Evolutionary conservation across 1,284 basidiomycete species (phyloP), one percentile per base, ranked within the genome.

Genomic region (Malassezia dermatis): DNA sequence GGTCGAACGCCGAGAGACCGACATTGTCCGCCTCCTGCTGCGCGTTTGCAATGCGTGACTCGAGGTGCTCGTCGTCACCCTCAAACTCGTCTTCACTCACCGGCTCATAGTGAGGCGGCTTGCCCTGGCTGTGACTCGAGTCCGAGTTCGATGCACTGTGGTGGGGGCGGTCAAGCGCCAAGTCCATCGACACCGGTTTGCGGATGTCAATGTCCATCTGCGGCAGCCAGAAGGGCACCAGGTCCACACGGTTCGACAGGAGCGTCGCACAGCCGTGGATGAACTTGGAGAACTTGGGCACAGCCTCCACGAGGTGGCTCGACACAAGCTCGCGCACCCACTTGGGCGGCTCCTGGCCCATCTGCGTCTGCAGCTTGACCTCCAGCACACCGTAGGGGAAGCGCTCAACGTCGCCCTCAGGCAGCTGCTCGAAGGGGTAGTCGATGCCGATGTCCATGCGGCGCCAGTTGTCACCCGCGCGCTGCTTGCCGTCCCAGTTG

Each of bases 191-290:
- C 15, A 62, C 59, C 7, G 63, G 60, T 50, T 62, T 66, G 61
- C 65, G 64, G 27, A 61, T 61, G 32, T 76, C 83, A 52, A 73
- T 89, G 85, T 93, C 77, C 77, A 78, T 78, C 75, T 93, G 89
- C 5, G 89, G 90, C 4, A 96, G 82, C 93, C 93, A 98, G 81
- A 96, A 98, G 4, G 93, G 93, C 15, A 98, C 87, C n/a, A 98
- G 82, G 71, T 96, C 88, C 51, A 96, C 93, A 40, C 93, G 86
- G 74, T 89, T 84, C 31, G 91, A 88, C 8, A 98, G 77, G 0
- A 96, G 79, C 0, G 89, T 93, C 1, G 93, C 86, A 71, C 93
- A 98, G 24, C 93, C 93, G 73, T 96, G 93, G 62, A 96, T 94
- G 75, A 96, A 96, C 82, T 93, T 93, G 76, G 88, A 87, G 64